Evolutionary conservation across 2,329 filamentous ascomycete genomes (phyloP).

Genomic region (Mycosphaerella sp.): DNA sequence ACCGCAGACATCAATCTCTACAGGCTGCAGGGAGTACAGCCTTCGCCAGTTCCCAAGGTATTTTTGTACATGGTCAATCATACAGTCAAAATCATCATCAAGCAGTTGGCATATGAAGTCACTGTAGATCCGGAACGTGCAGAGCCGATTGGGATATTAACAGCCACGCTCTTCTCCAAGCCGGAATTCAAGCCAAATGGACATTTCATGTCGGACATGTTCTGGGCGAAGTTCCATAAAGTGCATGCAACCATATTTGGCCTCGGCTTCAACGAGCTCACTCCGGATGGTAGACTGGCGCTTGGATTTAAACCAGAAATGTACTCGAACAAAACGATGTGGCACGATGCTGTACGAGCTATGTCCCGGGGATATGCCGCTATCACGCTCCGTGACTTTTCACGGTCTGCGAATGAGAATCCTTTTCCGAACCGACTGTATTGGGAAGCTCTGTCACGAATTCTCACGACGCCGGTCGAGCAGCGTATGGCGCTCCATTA

Average conservation of each 20-base stretch:
- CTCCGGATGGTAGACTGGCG: conserved; percentile 56
- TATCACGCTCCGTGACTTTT: conserved; percentile 75
- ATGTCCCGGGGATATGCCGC: conserved; percentile 62
- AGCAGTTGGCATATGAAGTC: conserved; percentile 47
- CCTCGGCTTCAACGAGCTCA: conserved; percentile 53
- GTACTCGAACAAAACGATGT: conserved; percentile 8
- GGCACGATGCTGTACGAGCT: conserved; percentile 8
- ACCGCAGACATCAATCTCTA: conserved; percentile 10
- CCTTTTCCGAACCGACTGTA: conserved; percentile 74
- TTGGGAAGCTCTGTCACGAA: conserved; percentile 70
- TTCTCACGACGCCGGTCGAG: conserved; percentile 65
- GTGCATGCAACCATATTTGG: conserved; percentile 83
- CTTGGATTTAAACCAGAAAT: conserved; percentile 59
- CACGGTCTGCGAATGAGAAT: conserved; percentile 59
- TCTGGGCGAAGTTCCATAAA: conserved; percentile 78
- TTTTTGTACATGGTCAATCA: conserved; percentile 62
- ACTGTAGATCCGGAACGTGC: conserved; percentile 44
- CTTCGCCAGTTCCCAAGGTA: conserved; percentile 7
- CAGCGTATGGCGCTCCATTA: conserved; percentile 45
- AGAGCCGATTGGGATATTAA: conserved; percentile 71
- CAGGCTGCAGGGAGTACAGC: conserved; percentile 4
- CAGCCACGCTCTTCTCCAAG: conserved; percentile 66
- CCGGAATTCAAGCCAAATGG: conserved; percentile 54
- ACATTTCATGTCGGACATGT: conserved; percentile 70
- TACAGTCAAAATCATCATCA: conserved; percentile 65